Conservation (phyloP, 768 basidiomycete genomes). For the Tricholomella constricta region DNA sequence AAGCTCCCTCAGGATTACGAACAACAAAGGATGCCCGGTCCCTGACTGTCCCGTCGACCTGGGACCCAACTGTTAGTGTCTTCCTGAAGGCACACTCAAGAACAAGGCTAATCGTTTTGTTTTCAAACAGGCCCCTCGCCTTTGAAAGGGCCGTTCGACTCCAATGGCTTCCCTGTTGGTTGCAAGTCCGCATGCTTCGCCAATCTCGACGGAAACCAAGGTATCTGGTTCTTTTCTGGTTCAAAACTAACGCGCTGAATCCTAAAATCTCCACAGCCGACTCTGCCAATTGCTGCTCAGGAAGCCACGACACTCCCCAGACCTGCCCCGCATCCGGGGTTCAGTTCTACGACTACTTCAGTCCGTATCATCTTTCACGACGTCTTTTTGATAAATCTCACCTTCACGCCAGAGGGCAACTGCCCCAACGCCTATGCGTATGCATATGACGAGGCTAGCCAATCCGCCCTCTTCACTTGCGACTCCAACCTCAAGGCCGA, state of each 20-base stretch:
- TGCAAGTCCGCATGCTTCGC: slow-evolving; percentile 61
- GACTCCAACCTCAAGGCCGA: slow-evolving; percentile 38
- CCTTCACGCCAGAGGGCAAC: slow-evolving; percentile 29
- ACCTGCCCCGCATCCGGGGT: slow-evolving; percentile 59
- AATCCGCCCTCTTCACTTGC: slow-evolving; percentile 58
- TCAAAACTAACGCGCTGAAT: neutral
- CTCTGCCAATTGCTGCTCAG: slow-evolving; percentile 68
- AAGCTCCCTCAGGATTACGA: slow-evolving; percentile 40
- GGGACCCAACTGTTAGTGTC: slow-evolving; percentile 50
- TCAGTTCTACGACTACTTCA: slow-evolving; percentile 41
- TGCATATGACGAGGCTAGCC: slow-evolving; percentile 54
- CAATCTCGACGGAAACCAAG: slow-evolving; percentile 44
- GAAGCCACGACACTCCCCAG: slow-evolving; percentile 47
- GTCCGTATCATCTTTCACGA: slow-evolving; percentile 8
- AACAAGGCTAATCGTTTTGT: slow-evolving; percentile 4
- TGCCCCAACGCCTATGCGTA: slow-evolving; percentile 55
- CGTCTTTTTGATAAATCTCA: neutral
- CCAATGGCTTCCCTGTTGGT: slow-evolving; percentile 56
- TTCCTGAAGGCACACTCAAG: no score
- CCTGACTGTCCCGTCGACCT: slow-evolving; percentile 66
- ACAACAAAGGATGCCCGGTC: slow-evolving; percentile 53
- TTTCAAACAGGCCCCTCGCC: slow-evolving; percentile 43
- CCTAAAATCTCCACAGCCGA: slow-evolving; percentile 36
- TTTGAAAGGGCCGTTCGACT: slow-evolving; percentile 55
- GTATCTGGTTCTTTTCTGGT: slow-evolving; percentile 22